Evolutionary conservation across 129 eudicot genomes (phyloP).

Genomic region (Escallonia herrerae): DNA sequence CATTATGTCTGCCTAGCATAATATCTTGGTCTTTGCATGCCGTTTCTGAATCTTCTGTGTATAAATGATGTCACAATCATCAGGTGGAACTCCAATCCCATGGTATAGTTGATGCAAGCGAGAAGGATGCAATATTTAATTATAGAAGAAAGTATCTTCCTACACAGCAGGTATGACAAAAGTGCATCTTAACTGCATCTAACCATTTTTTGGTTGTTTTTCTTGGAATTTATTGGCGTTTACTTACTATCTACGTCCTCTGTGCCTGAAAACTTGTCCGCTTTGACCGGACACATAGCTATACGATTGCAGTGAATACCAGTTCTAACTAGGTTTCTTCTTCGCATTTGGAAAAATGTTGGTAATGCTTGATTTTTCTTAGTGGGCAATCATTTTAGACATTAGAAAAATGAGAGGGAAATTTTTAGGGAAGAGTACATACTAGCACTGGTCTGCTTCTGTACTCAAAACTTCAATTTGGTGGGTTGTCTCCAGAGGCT

Average conservation of each 20-base stretch:
- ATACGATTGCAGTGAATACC: too few relatives aligned
- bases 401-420: too few relatives aligned
- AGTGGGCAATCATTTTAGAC: too few relatives aligned
- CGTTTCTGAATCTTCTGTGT: not conserved
- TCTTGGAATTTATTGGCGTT: not conserved
- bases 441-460: not conserved
- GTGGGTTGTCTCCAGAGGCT: not conserved
- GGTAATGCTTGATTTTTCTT: too few relatives aligned
- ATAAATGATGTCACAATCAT: conserved; percentile 1
- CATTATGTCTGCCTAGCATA: not conserved
- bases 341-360: too few relatives aligned
- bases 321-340: too few relatives aligned
- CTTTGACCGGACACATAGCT: too few relatives aligned
- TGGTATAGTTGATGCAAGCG: conserved; percentile 52
- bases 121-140: conserved; percentile 84
- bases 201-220: not conserved
- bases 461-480: too few relatives aligned
- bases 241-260: not conserved
- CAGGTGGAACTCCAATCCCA: conserved; percentile 88
- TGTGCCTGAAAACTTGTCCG: too few relatives aligned
- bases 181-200: conserved; percentile 3
- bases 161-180: conserved; percentile 63
- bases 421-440: too few relatives aligned
- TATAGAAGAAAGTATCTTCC: conserved; percentile 88
- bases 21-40: not conserved